Evolutionary conservation across 192 early-diverging fungal species (phyloP), one percentile per base, ranked within the genome.

Genomic region (Backusella liffmaniae): DNA sequence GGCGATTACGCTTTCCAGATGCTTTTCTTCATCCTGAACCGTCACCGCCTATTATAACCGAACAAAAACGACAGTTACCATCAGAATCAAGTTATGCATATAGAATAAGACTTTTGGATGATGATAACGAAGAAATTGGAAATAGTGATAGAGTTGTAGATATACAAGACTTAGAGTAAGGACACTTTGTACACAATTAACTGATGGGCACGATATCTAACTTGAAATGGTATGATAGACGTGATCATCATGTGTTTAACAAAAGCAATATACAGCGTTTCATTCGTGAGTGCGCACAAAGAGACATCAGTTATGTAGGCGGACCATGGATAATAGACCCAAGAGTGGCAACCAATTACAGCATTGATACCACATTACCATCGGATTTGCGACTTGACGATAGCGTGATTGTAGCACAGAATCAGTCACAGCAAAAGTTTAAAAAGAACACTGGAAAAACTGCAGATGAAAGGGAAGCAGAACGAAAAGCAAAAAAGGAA

Each of bases 271-370:
- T 95, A 46, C 88, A 89, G 41, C 83, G 86, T 73, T 92, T 92
- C 74, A 87, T 95, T 42, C 82, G 88, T 37, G 93, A 95, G 46
- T 88, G 86, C 44, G 85, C 83, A 3, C 82, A 84, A 21, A 92
- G 86, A 67, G 93, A 93, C 3, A 13, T 29, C 53, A 80, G 74
- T 29, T 93, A 62, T 62, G 23, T 12, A 4, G 56, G 88, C 16
- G 89, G 91, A 23, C 92, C 92, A 6, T 93, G 91, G 90, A 18
- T 91, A 16, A 82, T 95, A 18, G 85, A 89, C 82, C 91, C 91
- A 70, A 30, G 10, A 46, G 18, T 44, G 32, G 44, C 42, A 1
- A 2, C 42, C 15, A 30, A 13, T 9, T 71, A 71, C 23, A 80
- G 78, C 21, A 80, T 91, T 16, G 72, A 75, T 10, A 83, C 80